A percentile compares a stretch with the other conserved stretches of the same genome.
Evolutionary conservation across 148 eudicot genomes (phyloP).

Genomic region (Cornus controversa): DNA sequence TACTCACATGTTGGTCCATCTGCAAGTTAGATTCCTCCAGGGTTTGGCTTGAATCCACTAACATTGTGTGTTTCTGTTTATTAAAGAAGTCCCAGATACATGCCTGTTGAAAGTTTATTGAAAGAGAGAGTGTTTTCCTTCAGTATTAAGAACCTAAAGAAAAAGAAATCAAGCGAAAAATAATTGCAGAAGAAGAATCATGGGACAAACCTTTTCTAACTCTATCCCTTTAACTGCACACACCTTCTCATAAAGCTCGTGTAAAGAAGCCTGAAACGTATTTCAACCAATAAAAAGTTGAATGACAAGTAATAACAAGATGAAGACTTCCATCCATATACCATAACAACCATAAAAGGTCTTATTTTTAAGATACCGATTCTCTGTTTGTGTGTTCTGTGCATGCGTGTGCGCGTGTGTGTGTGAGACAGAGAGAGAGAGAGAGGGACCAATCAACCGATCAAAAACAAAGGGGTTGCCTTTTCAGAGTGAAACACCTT

Average conservation of each 20-base stretch:
- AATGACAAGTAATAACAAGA: neutral
- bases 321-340: neutral
- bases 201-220: slow-evolving; percentile 52
- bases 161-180: neutral
- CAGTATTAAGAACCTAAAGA: neutral
- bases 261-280: slow-evolving; percentile 60
- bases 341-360: neutral
- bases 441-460: no score
- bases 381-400: no score
- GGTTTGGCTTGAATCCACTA: slow-evolving; percentile 58
- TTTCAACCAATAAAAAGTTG: neutral
- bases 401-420: no score
- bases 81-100: slow-evolving; percentile 87
- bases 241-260: slow-evolving; percentile 71
- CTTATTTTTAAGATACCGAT: neutral
- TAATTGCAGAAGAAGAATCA: neutral
- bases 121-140: slow-evolving; percentile 5
- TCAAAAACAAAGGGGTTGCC: no score
- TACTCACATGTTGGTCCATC: slow-evolving; percentile 94
- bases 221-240: slow-evolving; percentile 54
- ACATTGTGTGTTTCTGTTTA: slow-evolving; percentile 38
- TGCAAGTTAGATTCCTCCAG: slow-evolving; percentile 75
- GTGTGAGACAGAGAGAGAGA: no score
- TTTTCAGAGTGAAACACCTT: no score
- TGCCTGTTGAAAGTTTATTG: slow-evolving; percentile 41